Percentiles rank a stretch among this genome's conserved stretches.
Conservation (phyloP, 2,329 filamentous ascomycete species). For the Beauveria scarabaeidicola region DNA sequence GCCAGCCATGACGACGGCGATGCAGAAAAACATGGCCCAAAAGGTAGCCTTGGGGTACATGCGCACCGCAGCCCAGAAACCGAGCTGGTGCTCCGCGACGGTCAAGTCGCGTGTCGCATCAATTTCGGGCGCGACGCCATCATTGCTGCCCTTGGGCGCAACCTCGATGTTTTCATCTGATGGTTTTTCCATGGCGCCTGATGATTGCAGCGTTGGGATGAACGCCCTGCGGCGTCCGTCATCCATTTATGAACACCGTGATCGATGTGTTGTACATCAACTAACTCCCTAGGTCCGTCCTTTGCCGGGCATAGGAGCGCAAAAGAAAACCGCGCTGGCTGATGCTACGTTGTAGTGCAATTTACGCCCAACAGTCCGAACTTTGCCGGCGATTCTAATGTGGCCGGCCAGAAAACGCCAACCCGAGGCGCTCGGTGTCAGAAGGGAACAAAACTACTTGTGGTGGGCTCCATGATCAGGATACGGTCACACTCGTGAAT, state of each 20-base stretch:
- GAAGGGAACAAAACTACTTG: no score
- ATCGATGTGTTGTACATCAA: background rate
- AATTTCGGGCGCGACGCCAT: constrained; percentile 11
- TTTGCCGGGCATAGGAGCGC: background rate
- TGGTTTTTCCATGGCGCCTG: background rate
- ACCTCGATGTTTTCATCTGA: background rate
- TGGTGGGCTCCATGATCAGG: no score
- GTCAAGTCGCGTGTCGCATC: constrained; percentile 18
- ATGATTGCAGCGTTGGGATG: background rate
- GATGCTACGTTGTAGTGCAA: constrained; percentile 2
- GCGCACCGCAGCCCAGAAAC: constrained; percentile 21
- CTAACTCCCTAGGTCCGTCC: background rate
- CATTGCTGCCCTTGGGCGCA: background rate
- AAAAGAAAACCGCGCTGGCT: background rate
- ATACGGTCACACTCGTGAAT: no score
- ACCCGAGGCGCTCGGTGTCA: no score
- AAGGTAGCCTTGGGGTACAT: constrained; percentile 31
- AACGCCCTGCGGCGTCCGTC: background rate
- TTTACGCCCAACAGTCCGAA: background rate
- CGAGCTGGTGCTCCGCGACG: constrained; percentile 19
- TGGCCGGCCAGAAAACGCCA: no score
- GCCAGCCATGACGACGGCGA: constrained; percentile 23
- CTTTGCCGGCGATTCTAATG: background rate
- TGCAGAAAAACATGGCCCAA: constrained; percentile 23
- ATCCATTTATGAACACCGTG: background rate